phyloP scores from a whole-genome alignment of 1,139 yeast species.

The Blastobotrys capitulatus region DNA sequence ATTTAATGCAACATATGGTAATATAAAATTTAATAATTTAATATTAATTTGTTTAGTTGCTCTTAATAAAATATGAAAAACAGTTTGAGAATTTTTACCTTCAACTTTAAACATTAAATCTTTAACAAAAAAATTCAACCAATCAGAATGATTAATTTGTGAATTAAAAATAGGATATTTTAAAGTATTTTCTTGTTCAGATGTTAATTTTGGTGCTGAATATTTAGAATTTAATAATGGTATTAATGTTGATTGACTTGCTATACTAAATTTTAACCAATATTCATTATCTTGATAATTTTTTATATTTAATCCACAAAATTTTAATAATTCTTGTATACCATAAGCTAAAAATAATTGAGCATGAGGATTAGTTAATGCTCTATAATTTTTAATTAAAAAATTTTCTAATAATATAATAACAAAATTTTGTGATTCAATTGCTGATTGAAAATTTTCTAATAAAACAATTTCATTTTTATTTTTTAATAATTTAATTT shows the following conservation, averaged over 20 bases:
- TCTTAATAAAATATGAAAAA: constrained; percentile 61
- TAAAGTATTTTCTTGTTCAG: no score
- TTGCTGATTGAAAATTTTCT: constrained; percentile 55
- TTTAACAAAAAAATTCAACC: constrained; percentile 69
- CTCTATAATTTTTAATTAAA: constrained; percentile 78
- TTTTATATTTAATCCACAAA: constrained; percentile 49
- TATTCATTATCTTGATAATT: constrained; percentile 21
- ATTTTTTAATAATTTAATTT: constrained; percentile 43
- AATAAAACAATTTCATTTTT: constrained; percentile 45
- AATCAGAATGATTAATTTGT: constrained; percentile 28
- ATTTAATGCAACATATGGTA: constrained; percentile 74
- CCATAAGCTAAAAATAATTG: constrained; percentile 84
- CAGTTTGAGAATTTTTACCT: constrained; percentile 41
- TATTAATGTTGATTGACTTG: constrained; percentile 66
- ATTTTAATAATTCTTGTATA: constrained; percentile 77
- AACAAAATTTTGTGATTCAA: constrained; percentile 61
- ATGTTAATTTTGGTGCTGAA: constrained; percentile 42
- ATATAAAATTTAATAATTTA: constrained; percentile 55
- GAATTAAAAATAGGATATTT: constrained; percentile 46
- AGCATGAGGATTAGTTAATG: constrained; percentile 80
- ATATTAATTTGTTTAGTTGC: constrained; percentile 49
- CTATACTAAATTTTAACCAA: constrained; percentile 63
- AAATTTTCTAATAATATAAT: constrained; percentile 60
- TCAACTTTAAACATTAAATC: constrained; percentile 50
- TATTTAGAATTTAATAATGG: constrained; percentile 76